These are phyloP conservation scores for Solanum paucissectum DNA, from an alignment of 257 asterid species.

Conservation along the genomic window DNA sequence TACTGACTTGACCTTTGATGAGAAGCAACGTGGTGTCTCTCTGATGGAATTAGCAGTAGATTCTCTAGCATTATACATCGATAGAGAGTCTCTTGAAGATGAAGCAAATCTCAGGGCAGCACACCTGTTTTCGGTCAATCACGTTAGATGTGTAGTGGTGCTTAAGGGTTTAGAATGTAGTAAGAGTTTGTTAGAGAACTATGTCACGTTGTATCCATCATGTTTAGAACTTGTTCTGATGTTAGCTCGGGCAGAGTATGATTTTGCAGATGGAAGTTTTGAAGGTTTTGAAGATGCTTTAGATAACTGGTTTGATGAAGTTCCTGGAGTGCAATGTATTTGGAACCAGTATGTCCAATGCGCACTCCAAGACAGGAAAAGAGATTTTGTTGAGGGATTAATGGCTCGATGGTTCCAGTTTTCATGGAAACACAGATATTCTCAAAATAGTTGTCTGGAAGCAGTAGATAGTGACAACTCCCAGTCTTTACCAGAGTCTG, in stretches of 20 bases:
- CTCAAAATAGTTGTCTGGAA: neutral
- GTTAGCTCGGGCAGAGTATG: conserved; percentile 27
- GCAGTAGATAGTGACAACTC: neutral
- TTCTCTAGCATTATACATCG: conserved; percentile 16
- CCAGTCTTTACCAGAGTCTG: neutral
- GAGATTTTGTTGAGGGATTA: conserved; percentile 21
- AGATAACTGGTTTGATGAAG: conserved; percentile 27
- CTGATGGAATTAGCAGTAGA: conserved; percentile 33
- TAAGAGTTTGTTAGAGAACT: conserved; percentile 23
- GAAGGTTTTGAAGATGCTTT: conserved; percentile 33
- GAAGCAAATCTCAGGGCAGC: conserved; percentile 33
- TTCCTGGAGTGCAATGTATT: conserved; percentile 35
- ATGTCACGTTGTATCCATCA: conserved; percentile 28
- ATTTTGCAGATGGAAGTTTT: conserved; percentile 13
- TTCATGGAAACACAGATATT: conserved; percentile 5
- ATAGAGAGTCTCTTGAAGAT: conserved; percentile 20
- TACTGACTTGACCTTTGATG: conserved; percentile 15
- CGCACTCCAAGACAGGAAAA: conserved; percentile 15
- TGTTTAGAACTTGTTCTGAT: conserved; percentile 38
- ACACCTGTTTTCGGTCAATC: conserved; percentile 35
- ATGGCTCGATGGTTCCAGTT: conserved; percentile 28
- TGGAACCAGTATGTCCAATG: conserved; percentile 38
- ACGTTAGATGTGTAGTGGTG: conserved; percentile 27
- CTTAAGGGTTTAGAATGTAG: conserved; percentile 32
- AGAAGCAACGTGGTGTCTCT: conserved; percentile 23